Percentiles rank a stretch among this genome's conserved stretches.
phyloP scores from a whole-genome alignment of 441 rosid genomes.

The Adansonia grandidieri region DNA sequence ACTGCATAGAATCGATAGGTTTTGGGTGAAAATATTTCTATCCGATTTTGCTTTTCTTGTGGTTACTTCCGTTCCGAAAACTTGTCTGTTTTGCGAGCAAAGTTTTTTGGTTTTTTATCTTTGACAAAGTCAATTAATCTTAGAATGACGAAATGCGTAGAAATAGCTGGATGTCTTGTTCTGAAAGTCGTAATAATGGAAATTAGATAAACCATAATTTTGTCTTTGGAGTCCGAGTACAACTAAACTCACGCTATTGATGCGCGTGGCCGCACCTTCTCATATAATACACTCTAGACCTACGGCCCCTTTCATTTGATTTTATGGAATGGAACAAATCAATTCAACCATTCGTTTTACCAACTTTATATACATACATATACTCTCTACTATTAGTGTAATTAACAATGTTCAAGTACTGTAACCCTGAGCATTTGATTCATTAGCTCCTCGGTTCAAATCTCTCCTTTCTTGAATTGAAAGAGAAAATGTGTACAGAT shows the following conservation, averaged over 20 bases:
- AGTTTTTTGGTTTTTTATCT: background rate
- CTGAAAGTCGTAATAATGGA: constrained; percentile 1
- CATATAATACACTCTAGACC: background rate
- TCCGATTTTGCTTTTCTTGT: constrained; percentile 11
- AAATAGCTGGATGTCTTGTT: constrained; percentile 7
- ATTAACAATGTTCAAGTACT: background rate
- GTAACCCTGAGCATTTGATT: background rate
- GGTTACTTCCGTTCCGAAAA: background rate
- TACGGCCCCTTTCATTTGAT: background rate
- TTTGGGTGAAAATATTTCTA: background rate
- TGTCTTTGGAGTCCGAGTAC: background rate
- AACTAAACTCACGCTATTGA: background rate
- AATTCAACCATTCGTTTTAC: background rate
- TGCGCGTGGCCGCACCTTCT: background rate
- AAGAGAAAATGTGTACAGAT: background rate
- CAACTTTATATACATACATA: background rate
- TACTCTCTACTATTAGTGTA: background rate
- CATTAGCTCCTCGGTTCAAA: no score
- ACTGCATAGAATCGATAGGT: background rate
- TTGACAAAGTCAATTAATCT: background rate
- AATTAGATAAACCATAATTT: background rate
- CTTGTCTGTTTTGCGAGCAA: background rate
- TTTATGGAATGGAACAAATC: background rate
- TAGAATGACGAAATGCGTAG: constrained; percentile 3
- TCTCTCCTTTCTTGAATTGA: no score